Base-by-base conservation (phyloP, 805 yeast species). In the Suhomyces sp. region DNA sequence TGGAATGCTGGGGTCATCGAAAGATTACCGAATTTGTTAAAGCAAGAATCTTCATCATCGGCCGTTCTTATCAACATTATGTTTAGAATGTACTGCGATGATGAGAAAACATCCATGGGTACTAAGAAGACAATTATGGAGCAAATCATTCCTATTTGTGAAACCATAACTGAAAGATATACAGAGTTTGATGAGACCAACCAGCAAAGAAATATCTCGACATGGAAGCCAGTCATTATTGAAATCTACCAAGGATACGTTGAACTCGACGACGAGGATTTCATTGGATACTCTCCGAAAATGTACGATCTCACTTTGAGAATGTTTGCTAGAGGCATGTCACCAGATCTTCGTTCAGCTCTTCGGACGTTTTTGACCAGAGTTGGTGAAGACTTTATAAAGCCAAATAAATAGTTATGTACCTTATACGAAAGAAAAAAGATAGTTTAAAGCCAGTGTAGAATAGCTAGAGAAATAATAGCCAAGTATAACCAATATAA, bases 1-100 rank as follows among this genome's bases (percentile, higher is more conserved):
- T 92, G 96, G 85, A 88, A 90, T 62, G 89, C 94, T 3, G 97
- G 97, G 1, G 85, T 91, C 40, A 93, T 92, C 70, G 96, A 90
- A 62, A 86, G 92, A 63, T 78, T 93, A 50, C 99, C 99, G 19
- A 96, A 94, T 60, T 72, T 94, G 60, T 73, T 92, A 60, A 88
- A 89, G 60, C 99, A 96, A 69, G 99, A 96, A 68, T 85, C 96
- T 0, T 83, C 90, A 33, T 84, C 97, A 0, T 86, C 96, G 1
- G 93, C 96, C 1, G 96, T 91, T 1, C 87, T 85, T 65, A 84
- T 93, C 56, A 84, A 86, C 60, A 79, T 92, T 44, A 77, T 89
- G 76, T 89, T 93, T 77, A 79, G 87, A 60, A 73, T 93, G 62
- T 91, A 89, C 66, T 81, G 87, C 54, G 90, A 86, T 62, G 75